These are phyloP conservation scores for Spergularia azorica DNA, from an alignment of 179 eudicot genomes.

Conservation along the genomic window DNA sequence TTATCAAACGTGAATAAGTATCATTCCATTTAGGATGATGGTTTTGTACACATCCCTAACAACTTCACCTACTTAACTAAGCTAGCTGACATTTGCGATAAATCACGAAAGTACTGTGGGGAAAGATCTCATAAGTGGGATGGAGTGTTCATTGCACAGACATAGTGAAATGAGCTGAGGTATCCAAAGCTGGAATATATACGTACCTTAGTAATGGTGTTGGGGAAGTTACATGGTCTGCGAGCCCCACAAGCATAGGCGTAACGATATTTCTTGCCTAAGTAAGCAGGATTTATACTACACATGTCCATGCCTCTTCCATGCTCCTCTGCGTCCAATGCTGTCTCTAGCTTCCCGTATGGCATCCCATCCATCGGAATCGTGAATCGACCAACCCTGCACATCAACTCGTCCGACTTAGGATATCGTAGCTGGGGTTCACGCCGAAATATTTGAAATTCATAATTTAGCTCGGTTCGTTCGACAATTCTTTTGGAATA, in stretches of 20 bases:
- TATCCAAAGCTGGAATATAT: background rate
- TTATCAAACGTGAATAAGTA: too few relatives aligned
- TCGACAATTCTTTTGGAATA: too few relatives aligned
- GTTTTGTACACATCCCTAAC: too few relatives aligned
- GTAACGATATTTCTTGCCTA: slow-evolving; percentile 80
- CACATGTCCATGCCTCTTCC: slow-evolving; percentile 97
- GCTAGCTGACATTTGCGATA: too few relatives aligned
- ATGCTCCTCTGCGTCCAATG: slow-evolving; percentile 78
- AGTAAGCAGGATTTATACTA: slow-evolving; percentile 70
- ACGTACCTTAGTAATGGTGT: slow-evolving; percentile 89
- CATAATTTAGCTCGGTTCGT: too few relatives aligned
- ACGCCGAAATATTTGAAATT: too few relatives aligned
- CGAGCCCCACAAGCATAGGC: slow-evolving; percentile 96
- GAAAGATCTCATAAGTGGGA: too few relatives aligned
- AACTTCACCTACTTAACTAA: too few relatives aligned
- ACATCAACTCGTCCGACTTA: background rate
- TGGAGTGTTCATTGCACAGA: too few relatives aligned
- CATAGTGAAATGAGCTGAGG: background rate
- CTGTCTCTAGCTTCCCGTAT: slow-evolving; percentile 71
- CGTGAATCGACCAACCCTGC: slow-evolving; percentile 80
- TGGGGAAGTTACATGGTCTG: slow-evolving; percentile 95
- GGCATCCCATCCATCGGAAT: slow-evolving; percentile 88
- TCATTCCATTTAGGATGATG: too few relatives aligned
- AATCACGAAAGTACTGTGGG: too few relatives aligned
- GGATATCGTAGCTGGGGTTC: background rate